Evolutionary conservation across 2,329 filamentous ascomycete genomes (phyloP).

Genomic region (Gremmenia infestans): DNA sequence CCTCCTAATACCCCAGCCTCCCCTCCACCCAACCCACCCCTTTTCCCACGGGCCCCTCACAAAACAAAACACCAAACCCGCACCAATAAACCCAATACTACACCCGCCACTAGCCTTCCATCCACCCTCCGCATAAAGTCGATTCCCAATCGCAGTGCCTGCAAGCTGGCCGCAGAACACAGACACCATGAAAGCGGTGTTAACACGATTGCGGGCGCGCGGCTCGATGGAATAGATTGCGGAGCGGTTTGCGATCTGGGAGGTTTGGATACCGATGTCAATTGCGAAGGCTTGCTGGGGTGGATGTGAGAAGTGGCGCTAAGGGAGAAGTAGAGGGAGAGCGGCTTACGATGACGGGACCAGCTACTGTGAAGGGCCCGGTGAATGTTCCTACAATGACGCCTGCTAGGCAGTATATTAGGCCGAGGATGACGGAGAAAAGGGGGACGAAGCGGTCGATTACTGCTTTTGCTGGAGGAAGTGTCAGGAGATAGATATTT

Average conservation of each 20-base stretch:
- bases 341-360: constrained; percentile 51
- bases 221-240: constrained; percentile 68
- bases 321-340: too few relatives aligned
- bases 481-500: not conserved
- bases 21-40: constrained; percentile 56
- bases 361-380: constrained; percentile 60
- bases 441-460: constrained; percentile 67
- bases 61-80: constrained; percentile 42
- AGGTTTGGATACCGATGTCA: constrained; percentile 68
- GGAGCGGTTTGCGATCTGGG: constrained; percentile 67
- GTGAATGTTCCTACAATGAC: constrained; percentile 65
- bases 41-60: constrained; percentile 51
- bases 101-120: constrained; percentile 53
- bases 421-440: constrained; percentile 60
- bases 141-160: constrained; percentile 56
- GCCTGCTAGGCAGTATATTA: constrained; percentile 54
- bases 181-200: constrained; percentile 76
- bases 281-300: constrained; percentile 56
- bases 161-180: constrained; percentile 72
- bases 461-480: constrained; percentile 46
- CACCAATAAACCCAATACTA: constrained; percentile 49
- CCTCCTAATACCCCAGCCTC: constrained; percentile 46
- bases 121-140: constrained; percentile 49
- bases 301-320: too few relatives aligned
- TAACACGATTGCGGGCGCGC: constrained; percentile 67